A percentile compares a stretch with the other conserved stretches of the same genome.
phyloP scores from a whole-genome alignment of 495 filamentous ascomycete species.

The Parathielavia hyrcaniae region DNA sequence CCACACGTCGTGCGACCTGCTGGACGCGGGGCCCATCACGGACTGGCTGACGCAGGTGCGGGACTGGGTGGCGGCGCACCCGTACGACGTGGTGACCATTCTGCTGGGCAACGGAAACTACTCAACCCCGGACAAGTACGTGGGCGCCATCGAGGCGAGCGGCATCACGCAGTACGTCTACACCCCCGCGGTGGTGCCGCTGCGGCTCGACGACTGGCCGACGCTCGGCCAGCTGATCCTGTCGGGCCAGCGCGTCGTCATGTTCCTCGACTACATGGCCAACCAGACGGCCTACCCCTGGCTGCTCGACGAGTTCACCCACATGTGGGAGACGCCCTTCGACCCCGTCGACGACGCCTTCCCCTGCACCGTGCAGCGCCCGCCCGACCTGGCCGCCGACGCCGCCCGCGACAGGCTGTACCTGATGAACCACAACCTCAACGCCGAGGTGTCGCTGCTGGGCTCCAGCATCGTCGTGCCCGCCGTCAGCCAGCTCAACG shows the following conservation, averaged over 20 bases:
- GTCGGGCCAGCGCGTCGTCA: constrained; percentile 44
- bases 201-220: constrained; percentile 75
- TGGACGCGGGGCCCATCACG: constrained; percentile 72
- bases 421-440: constrained; percentile 90
- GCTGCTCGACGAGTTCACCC: constrained; percentile 66
- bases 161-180: constrained; percentile 68
- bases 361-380: constrained; percentile 65
- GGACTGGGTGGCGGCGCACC: constrained; percentile 67
- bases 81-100: constrained; percentile 88
- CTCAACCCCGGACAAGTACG: constrained; percentile 40
- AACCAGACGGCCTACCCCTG: constrained; percentile 71
- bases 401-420: constrained; percentile 62
- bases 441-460: constrained; percentile 60
- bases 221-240: constrained; percentile 75
- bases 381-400: constrained; percentile 50
- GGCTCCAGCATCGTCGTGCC: constrained; percentile 65
- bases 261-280: constrained; percentile 72
- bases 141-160: constrained; percentile 51
- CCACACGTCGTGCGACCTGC: constrained; percentile 71
- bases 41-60: constrained; percentile 63
- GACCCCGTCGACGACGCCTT: constrained; percentile 57
- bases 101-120: constrained; percentile 80
- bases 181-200: constrained; percentile 59
- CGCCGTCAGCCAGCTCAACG: constrained; percentile 56
- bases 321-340: constrained; percentile 73